Base-by-base conservation (phyloP, 495 filamentous ascomycete species). In the Penicillium fimorum region DNA sequence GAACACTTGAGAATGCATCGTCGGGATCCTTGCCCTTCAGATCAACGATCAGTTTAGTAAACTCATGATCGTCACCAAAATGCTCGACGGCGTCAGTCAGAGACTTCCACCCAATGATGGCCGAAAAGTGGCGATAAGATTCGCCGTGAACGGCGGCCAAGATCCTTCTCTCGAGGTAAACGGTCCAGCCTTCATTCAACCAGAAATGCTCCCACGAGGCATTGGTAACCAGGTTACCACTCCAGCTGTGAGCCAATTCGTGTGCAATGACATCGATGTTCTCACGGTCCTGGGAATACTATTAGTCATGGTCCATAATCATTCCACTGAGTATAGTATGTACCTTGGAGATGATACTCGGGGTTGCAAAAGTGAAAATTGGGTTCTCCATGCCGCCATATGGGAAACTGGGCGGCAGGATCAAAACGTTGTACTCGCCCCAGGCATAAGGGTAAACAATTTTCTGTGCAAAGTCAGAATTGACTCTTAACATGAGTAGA, bases 211-310 rank as follows among this genome's bases (percentile, higher is more conserved):
- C 91, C 94, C 94, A 98, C 32, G 85, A 91, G 52, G 87, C 85
- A 66, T 88, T 93, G 7, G 87, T 91, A 9, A 97, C 94, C 4
- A 97, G 74, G 63, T 98, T 98, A 13, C 93, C 94, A 60, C 88
- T 92, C 91, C 92, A 97, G 63, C 84, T 88, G 70, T 97, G 93
- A 47, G 84, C 80, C 22, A 98, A 80, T 71, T 98, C 93, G 67
- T 98, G 93, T 3, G 94, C 93, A 70, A 98, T 97, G 17, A 97
- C 92, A 73, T 96, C 93, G 5, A 98, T 80, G 60, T 98, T 98
- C 62, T 95, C 87, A 24, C 91, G 85, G 63, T 98, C 94, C 71
- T 78, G 46, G 13, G 18, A 9, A 4, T 18, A 0, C 15, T 53
- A 27, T 63, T 6, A 63, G 41, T 50, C 50, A 30, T 37, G 10